Conservation (phyloP, 1,284 basidiomycete species). For the Retiboletus flavoniger region DNA sequence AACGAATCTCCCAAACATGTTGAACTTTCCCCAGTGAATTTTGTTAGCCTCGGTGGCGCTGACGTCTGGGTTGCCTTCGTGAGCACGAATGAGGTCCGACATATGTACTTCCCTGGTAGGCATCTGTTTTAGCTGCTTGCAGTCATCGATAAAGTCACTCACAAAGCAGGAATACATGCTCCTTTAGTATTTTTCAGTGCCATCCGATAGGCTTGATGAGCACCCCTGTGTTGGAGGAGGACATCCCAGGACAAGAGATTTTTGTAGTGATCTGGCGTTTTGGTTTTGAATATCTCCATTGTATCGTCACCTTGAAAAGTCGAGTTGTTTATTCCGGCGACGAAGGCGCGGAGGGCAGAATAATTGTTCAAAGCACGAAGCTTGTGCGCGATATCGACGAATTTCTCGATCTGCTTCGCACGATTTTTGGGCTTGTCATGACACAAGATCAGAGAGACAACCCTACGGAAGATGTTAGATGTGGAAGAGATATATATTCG, state of each 20-base stretch:
- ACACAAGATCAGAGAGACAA: slow-evolving; percentile 74
- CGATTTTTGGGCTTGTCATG: slow-evolving; percentile 68
- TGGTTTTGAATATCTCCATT: slow-evolving; percentile 64
- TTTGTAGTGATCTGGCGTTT: slow-evolving; percentile 63
- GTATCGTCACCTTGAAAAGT: slow-evolving; percentile 69
- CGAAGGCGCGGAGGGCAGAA: slow-evolving; percentile 74
- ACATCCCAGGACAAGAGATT: slow-evolving; percentile 75
- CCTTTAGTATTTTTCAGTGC: slow-evolving; percentile 78
- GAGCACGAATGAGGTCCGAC: slow-evolving; percentile 73
- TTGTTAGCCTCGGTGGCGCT: slow-evolving; percentile 57
- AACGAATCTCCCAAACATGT: slow-evolving; percentile 79
- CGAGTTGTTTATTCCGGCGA: slow-evolving; percentile 79
- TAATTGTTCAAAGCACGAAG: slow-evolving; percentile 75
- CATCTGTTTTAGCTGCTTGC: slow-evolving; percentile 15
- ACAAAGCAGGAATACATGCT: slow-evolving; percentile 76
- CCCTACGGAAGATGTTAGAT: slow-evolving; percentile 44
- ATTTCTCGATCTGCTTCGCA: slow-evolving; percentile 72
- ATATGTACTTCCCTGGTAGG: slow-evolving; percentile 74
- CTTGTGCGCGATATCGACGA: slow-evolving; percentile 70
- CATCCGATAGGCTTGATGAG: slow-evolving; percentile 77
- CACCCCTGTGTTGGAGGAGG: slow-evolving; percentile 65
- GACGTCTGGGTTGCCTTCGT: slow-evolving; percentile 72
- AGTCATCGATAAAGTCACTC: slow-evolving; percentile 38
- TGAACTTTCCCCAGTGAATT: slow-evolving; percentile 86
- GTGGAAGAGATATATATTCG: background rate